phyloP scores from a whole-genome alignment of 805 yeast genomes.

The Cyberlindnera xishuangbannaensis region DNA sequence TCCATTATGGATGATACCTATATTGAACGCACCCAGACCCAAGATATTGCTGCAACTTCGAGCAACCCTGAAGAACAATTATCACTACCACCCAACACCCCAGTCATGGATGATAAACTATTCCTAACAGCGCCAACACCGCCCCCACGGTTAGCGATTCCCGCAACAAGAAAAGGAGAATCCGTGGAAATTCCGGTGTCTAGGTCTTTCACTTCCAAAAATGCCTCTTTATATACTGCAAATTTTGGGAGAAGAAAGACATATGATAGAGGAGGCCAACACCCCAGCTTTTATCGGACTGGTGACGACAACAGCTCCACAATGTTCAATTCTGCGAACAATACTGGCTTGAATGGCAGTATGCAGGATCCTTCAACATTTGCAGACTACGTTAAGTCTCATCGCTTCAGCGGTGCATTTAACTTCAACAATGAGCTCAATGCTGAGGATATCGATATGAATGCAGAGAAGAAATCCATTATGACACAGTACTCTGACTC shows the following conservation, averaged over 20 bases:
- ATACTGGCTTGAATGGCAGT: too few species aligned
- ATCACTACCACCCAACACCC: slow-evolving; percentile 13
- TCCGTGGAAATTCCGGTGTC: slow-evolving; percentile 61
- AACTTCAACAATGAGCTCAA: slow-evolving; percentile 19
- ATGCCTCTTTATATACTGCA: slow-evolving; percentile 22
- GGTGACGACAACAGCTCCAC: slow-evolving; percentile 8
- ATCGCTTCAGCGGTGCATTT: slow-evolving; percentile 16
- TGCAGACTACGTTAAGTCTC: slow-evolving; percentile 22
- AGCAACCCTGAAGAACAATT: slow-evolving; percentile 16
- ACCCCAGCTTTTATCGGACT: slow-evolving; percentile 10
- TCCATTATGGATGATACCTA: slow-evolving; percentile 33
- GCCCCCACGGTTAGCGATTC: slow-evolving; percentile 72
- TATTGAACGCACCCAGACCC: slow-evolving; percentile 18
- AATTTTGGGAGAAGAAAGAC: slow-evolving; percentile 22
- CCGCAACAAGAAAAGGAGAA: slow-evolving; percentile 75
- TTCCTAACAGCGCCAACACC: slow-evolving; percentile 42
- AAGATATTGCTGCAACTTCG: slow-evolving; percentile 8
- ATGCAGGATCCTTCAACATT: slow-evolving; percentile 18
- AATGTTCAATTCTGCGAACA: too few species aligned
- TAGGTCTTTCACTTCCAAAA: slow-evolving; percentile 22
- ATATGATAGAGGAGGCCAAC: slow-evolving; percentile 14
- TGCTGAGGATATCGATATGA: slow-evolving; percentile 4
- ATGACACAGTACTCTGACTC: slow-evolving; percentile 18
- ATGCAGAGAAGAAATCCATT: slow-evolving; percentile 4
- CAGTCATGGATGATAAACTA: slow-evolving; percentile 15